Evolutionary conservation across 169 alveolate species (phyloP), one percentile per base, ranked within the genome.

Genomic region (Neospora caninum): DNA sequence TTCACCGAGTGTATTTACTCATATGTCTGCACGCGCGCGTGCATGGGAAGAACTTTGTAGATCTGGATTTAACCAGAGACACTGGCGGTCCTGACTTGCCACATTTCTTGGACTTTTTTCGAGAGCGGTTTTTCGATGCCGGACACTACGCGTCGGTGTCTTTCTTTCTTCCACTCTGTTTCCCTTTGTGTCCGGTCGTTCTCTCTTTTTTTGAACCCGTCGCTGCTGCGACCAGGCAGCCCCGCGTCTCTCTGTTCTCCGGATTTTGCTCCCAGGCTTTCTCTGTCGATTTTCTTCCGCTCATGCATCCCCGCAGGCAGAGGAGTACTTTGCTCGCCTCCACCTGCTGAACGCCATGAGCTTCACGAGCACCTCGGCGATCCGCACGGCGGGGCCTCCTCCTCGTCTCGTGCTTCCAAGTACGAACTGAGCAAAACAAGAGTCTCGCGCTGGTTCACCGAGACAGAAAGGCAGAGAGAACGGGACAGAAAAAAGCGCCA

Each of bases 281-380:
- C 58, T 7, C 58, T 49, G 4, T 49, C 13, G 22, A 4, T 25
- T 25, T 29, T 69, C 10, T 69, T 25, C 10, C 41, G 80, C 31
- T 25, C 41, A n/a, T 69, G 70, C 31, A 58, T 73, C 39, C 84
- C 42, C n/a, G 84, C 38, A 73, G 84, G 84, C 84, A 13, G 84
- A 73, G 84, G 45, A 22, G 20, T 43, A 73, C 84, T 73, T 73
- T n/a, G 84, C 39, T 18, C 39, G 42, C 27, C 84, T 73, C n/a
- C 84, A 73, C 27, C 84, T 73, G 84, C 43, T 73, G 84, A 36
- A 73, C 84, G 84, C 84, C 43, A 73, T 73, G 84, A 73, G 45
- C 13, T 73, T 73, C 43, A 34, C 38, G 39, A 16, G 45, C 43
- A n/a, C 16, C 43, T 31, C 43, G 16, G 84, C 84, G n/a, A 73